Percentiles rank a stretch among this genome's conserved stretches.
These are phyloP conservation scores for Cercospora sp. DNA, from an alignment of 2,329 filamentous ascomycete genomes.

Conservation along the genomic window DNA sequence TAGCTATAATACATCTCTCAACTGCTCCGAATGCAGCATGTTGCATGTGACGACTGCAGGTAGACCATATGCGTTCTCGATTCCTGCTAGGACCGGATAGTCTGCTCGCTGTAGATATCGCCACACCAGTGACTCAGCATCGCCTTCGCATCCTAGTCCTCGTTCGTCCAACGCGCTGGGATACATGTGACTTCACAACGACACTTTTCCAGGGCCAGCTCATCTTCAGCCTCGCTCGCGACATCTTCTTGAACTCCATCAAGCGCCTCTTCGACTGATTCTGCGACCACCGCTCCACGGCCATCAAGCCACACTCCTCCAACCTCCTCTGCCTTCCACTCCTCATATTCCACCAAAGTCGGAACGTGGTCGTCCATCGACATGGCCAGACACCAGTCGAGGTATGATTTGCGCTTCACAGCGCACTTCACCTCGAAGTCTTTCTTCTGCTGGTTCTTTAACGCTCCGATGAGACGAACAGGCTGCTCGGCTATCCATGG, in stretches of 20 bases:
- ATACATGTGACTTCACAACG: not conserved
- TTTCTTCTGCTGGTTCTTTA: conserved; percentile 31
- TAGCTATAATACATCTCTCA: not conserved
- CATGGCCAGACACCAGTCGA: conserved; percentile 21
- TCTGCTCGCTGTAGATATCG: not conserved
- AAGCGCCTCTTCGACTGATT: not conserved
- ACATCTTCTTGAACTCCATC: not conserved
- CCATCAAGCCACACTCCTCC: conserved; percentile 26
- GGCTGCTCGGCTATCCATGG: conserved; percentile 31
- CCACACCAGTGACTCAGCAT: not conserved
- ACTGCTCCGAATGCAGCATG: not conserved
- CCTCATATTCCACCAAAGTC: conserved; percentile 23
- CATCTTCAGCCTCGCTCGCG: not conserved
- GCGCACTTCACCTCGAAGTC: conserved; percentile 26
- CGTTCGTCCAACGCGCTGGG: not conserved
- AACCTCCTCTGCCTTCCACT: conserved; percentile 22
- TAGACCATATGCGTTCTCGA: not conserved
- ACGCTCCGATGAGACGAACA: conserved; percentile 30
- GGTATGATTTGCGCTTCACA: conserved; percentile 17
- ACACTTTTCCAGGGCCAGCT: not conserved
- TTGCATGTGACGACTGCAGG: not conserved
- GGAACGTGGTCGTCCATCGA: conserved; percentile 6
- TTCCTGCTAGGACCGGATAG: not conserved
- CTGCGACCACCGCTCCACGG: not conserved
- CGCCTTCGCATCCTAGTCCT: not conserved